Evolutionary conservation across 805 yeast genomes (phyloP).

Genomic region (Kodamaea restingae): DNA sequence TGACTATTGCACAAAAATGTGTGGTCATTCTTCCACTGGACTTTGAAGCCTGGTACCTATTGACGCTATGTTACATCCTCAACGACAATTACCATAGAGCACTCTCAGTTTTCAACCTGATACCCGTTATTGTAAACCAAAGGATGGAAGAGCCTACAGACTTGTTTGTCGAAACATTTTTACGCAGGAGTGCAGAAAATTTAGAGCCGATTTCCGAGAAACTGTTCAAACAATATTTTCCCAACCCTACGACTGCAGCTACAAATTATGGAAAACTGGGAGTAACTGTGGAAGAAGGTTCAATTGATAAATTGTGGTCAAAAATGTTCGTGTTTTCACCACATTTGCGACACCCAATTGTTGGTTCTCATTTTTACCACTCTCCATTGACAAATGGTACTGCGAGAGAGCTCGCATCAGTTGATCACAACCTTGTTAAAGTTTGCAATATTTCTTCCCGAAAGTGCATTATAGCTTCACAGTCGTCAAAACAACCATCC

Average conservation of each 20-base stretch:
- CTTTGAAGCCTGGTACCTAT: slow-evolving; percentile 65
- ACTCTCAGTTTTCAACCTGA: slow-evolving; percentile 62
- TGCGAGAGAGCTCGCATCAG: slow-evolving; percentile 32
- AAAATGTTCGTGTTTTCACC: slow-evolving; percentile 27
- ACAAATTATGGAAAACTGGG: slow-evolving; percentile 5
- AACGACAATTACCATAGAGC: slow-evolving; percentile 56
- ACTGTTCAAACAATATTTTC: slow-evolving; percentile 26
- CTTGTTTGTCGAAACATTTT: slow-evolving; percentile 19
- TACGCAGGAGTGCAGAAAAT: slow-evolving; percentile 13
- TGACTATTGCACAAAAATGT: slow-evolving; percentile 54
- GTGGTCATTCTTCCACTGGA: slow-evolving; percentile 71
- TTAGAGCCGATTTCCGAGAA: slow-evolving; percentile 28
- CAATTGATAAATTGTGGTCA: slow-evolving; percentile 32
- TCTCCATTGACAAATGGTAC: slow-evolving; percentile 33
- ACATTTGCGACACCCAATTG: slow-evolving; percentile 31
- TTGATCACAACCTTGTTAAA: slow-evolving; percentile 27
- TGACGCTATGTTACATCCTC: slow-evolving; percentile 58
- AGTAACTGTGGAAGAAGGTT: slow-evolving; percentile 18
- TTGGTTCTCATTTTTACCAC: slow-evolving; percentile 32
- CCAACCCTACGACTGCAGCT: slow-evolving; percentile 18
- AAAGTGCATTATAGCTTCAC: slow-evolving; percentile 28
- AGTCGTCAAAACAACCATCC: slow-evolving; percentile 24
- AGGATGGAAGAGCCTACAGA: slow-evolving; percentile 21
- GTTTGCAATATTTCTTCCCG: slow-evolving; percentile 25
- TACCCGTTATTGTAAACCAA: slow-evolving; percentile 49